Conservation (phyloP, 345 rosid genomes). For the Jatropha curcas region DNA sequence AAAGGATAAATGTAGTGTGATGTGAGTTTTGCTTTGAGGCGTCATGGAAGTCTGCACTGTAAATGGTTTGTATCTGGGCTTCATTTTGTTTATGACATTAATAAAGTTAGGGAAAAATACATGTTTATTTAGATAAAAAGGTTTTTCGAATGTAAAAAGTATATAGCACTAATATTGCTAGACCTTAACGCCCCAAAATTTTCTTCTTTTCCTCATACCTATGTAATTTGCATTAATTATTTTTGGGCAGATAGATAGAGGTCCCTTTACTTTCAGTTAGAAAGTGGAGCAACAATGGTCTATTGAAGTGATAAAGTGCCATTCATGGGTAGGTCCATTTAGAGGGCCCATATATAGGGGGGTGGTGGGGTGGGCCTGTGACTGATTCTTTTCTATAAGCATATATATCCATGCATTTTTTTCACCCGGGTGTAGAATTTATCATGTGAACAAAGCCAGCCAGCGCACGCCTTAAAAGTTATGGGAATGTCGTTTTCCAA, state of each 20-base stretch:
- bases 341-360: no score
- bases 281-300: neutral
- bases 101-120: conserved; percentile 20
- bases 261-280: neutral
- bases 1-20: conserved; percentile 69
- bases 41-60: conserved; percentile 28
- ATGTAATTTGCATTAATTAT: neutral
- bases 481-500: conserved; percentile 6
- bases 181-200: neutral
- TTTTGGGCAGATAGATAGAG: neutral
- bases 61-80: conserved; percentile 34
- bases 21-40: conserved; percentile 42
- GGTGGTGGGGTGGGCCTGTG: no score
- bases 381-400: neutral
- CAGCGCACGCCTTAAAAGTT: conserved; percentile 8
- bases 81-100: conserved; percentile 14
- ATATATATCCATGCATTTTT: neutral
- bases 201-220: neutral
- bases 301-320: neutral
- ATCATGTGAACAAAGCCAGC: neutral
- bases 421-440: neutral
- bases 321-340: neutral
- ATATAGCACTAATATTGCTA: conserved; percentile 10
- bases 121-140: conserved; percentile 14
- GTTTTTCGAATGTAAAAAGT: conserved; percentile 24